Conservation (phyloP, 2,329 filamentous ascomycete genomes). For the Exophiala aquamarina region DNA sequence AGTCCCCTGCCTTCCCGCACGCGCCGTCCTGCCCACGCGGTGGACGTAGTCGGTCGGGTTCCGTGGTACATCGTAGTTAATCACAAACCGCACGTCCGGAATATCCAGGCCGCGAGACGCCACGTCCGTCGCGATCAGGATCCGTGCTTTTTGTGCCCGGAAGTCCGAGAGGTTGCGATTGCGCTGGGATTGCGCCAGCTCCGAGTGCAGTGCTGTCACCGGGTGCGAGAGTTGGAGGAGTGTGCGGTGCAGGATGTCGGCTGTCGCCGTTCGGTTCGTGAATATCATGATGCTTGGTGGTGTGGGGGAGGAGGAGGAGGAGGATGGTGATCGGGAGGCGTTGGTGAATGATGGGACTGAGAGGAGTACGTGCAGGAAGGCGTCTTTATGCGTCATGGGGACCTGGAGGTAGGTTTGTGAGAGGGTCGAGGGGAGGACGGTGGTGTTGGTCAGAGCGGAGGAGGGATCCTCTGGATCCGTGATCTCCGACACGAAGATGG, state of each 20-base stretch:
- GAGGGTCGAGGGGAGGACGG: conserved; percentile 73
- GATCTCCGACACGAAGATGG: conserved; percentile 87
- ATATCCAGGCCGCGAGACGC: conserved; percentile 94
- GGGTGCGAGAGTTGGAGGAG: conserved; percentile 83
- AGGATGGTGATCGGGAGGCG: conserved; percentile 6
- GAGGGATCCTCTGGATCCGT: conserved; percentile 74
- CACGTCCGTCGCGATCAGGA: conserved; percentile 93
- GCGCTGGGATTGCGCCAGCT: conserved; percentile 79
- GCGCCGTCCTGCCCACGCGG: conserved; percentile 88
- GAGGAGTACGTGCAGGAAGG: conserved; percentile 88
- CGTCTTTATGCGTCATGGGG: conserved; percentile 88
- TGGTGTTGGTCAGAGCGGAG: conserved; percentile 58
- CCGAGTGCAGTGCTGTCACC: conserved; percentile 87
- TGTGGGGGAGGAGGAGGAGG: conserved; percentile 71
- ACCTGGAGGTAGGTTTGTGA: conserved; percentile 83
- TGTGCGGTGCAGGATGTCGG: conserved; percentile 84
- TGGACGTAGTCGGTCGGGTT: conserved; percentile 98
- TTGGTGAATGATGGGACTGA: conserved; percentile 20
- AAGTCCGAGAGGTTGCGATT: conserved; percentile 88
- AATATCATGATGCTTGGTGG: conserved; percentile 85
- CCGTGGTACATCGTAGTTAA: conserved; percentile 96
- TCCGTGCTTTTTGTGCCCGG: conserved; percentile 80
- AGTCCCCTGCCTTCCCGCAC: conserved; percentile 81
- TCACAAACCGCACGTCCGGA: conserved; percentile 81
- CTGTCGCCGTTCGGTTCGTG: conserved; percentile 86